A percentile compares a stretch with the other conserved stretches of the same genome.
These are phyloP conservation scores for Boletus edulis DNA, from an alignment of 768 basidiomycete genomes.

Conservation along the genomic window DNA sequence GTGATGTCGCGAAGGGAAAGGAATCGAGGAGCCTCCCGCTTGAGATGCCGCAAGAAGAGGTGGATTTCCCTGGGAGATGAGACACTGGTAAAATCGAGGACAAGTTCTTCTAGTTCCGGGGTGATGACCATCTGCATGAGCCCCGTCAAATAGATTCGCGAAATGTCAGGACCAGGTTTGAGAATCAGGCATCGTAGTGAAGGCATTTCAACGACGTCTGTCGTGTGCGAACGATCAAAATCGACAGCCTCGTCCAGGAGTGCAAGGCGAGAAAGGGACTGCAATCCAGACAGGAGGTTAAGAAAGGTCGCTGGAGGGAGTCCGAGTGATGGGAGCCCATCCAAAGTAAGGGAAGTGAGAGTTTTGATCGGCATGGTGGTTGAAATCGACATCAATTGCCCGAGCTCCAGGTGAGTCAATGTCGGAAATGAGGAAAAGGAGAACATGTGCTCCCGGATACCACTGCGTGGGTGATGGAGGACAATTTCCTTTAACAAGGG, in stretches of 20 bases:
- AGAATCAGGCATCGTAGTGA: conserved; percentile 20
- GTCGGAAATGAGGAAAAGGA: conserved; percentile 20
- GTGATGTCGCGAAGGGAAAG: conserved; percentile 21
- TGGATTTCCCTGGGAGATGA: conserved; percentile 27
- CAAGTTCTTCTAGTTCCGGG: conserved; percentile 24
- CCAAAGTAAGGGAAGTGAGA: conserved; percentile 25
- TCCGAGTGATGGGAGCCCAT: conserved; percentile 21
- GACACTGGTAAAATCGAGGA: conserved; percentile 25
- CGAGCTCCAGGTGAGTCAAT: conserved; percentile 23
- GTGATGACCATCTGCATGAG: conserved; percentile 23
- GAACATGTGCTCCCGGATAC: conserved; percentile 8
- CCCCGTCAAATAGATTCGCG: conserved; percentile 26
- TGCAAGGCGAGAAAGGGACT: conserved; percentile 20
- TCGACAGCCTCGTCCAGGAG: conserved; percentile 29
- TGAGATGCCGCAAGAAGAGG: conserved; percentile 28
- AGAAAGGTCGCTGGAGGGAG: conserved; percentile 21
- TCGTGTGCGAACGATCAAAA: conserved; percentile 17
- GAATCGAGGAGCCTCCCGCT: conserved; percentile 26
- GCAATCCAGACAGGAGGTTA: conserved; percentile 22
- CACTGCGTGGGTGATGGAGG: conserved; percentile 21
- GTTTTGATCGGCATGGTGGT: conserved; percentile 13
- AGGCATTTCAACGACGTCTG: conserved; percentile 13
- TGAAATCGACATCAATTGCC: conserved; percentile 16
- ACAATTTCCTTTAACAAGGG: conserved; percentile 26
- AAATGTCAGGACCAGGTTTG: conserved; percentile 27